A percentile compares a stretch with the other conserved stretches of the same genome.
These are phyloP conservation scores for Dichotomopilus funicola DNA, from an alignment of 2,329 filamentous ascomycete species.

Conservation along the genomic window DNA sequence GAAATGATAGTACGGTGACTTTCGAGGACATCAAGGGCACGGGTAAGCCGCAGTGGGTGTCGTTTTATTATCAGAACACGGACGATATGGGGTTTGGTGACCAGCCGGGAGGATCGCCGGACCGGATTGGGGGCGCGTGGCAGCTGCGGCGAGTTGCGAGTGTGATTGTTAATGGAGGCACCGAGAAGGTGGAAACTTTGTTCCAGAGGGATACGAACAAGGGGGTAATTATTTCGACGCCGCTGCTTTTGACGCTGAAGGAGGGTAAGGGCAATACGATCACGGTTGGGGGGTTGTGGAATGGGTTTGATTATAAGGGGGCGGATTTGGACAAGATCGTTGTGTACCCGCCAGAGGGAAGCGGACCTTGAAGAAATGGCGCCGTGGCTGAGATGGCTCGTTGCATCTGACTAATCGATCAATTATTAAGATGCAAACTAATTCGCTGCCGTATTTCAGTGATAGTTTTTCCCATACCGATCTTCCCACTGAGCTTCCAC, in stretches of 20 bases:
- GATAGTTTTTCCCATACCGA: too few species aligned
- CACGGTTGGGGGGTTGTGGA: slow-evolving; percentile 49
- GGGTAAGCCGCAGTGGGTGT: slow-evolving; percentile 49
- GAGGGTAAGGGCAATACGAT: slow-evolving; percentile 48
- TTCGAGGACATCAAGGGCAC: slow-evolving; percentile 43
- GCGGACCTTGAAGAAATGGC: too few species aligned
- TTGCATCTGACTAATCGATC: too few species aligned
- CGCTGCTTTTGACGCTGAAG: slow-evolving; percentile 46
- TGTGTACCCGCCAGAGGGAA: slow-evolving; percentile 42
- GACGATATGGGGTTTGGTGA: slow-evolving; percentile 57
- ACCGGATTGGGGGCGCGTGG: slow-evolving; percentile 54
- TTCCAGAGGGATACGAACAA: slow-evolving; percentile 51
- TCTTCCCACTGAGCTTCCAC: too few species aligned
- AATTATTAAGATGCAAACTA: too few species aligned
- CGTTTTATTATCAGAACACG: slow-evolving; percentile 53
- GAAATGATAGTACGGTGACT: slow-evolving; percentile 48
- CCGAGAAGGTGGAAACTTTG: slow-evolving; percentile 41
- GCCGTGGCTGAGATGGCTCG: too few species aligned
- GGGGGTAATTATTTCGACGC: slow-evolving; percentile 52
- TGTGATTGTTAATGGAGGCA: slow-evolving; percentile 52
- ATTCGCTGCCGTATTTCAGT: too few species aligned
- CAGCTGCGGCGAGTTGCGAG: slow-evolving; percentile 54
- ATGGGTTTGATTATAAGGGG: slow-evolving; percentile 50
- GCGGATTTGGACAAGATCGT: slow-evolving; percentile 54
- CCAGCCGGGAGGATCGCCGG: slow-evolving; percentile 48